These are phyloP conservation scores for Triticum monococcum DNA, from an alignment of 176 grass and related monocot species.

Conservation along the genomic window DNA sequence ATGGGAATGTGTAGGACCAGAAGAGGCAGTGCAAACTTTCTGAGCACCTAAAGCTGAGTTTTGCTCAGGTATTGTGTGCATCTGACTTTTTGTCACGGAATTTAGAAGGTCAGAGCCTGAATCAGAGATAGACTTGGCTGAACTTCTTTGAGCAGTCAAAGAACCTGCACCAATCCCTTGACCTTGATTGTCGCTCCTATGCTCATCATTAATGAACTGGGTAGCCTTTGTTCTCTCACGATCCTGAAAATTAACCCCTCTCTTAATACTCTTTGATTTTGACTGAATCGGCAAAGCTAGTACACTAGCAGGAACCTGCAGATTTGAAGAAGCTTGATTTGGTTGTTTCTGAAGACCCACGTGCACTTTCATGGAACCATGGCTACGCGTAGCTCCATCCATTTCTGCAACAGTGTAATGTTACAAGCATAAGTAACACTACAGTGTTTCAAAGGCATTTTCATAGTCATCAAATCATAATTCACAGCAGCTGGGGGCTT, in stretches of 20 bases:
- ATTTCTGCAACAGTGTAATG: conserved; percentile 44
- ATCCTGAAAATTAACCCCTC: conserved; percentile 15
- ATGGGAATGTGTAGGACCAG: conserved; percentile 37
- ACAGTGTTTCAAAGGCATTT: conserved; percentile 7
- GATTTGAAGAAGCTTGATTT: conserved; percentile 40
- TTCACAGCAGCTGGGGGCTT: conserved; percentile 10
- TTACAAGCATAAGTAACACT: conserved; percentile 42
- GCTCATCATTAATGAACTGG: conserved; percentile 25
- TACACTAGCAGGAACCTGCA: conserved; percentile 32
- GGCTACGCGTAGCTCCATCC: conserved; percentile 15
- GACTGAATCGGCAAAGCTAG: conserved; percentile 36
- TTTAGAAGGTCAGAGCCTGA: conserved; percentile 30
- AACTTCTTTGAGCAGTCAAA: conserved; percentile 28
- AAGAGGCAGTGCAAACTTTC: conserved; percentile 61
- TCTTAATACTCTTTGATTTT: conserved; percentile 37
- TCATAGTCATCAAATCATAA: conserved; percentile 19
- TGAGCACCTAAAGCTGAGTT: conserved; percentile 34
- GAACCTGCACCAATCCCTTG: conserved; percentile 20
- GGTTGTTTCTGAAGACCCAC: conserved; percentile 32
- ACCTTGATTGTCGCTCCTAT: conserved; percentile 17
- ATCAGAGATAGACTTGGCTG: conserved; percentile 37
- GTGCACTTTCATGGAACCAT: conserved; percentile 30
- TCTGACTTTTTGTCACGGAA: conserved; percentile 39
- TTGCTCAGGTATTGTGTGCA: conserved; percentile 32
- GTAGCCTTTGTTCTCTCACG: conserved; percentile 29